Conservation (phyloP, 228 moss, liverwort and hornwort genomes). For the Sphagnum fallax region DNA sequence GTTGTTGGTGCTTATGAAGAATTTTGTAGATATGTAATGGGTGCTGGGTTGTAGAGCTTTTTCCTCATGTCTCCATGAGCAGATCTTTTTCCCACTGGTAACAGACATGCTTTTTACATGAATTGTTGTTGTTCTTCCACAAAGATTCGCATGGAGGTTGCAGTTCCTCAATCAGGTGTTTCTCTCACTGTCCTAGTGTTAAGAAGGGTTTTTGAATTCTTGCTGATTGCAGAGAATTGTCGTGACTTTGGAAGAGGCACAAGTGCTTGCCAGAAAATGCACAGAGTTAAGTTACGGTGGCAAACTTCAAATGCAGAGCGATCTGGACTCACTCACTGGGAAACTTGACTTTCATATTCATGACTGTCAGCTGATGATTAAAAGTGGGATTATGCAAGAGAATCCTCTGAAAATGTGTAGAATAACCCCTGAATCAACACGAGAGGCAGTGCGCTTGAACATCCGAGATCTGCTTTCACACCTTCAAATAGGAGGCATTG, state of each 20-base stretch:
- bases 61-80: too few relatives aligned
- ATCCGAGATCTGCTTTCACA: constrained; percentile 74
- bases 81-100: too few relatives aligned
- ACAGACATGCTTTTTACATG: too few relatives aligned
- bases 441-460: constrained; percentile 83
- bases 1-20: too few relatives aligned
- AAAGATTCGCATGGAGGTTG: background rate
- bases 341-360: constrained; percentile 79
- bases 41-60: too few relatives aligned
- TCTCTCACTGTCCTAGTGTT: too few relatives aligned
- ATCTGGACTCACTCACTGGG: constrained; percentile 71
- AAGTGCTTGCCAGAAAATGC: constrained; percentile 55
- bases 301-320: constrained; percentile 90
- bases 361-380: constrained; percentile 89
- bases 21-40: too few relatives aligned
- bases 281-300: constrained; percentile 79
- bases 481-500: constrained; percentile 82
- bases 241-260: constrained; percentile 66
- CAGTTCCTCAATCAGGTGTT: background rate
- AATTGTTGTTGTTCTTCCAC: too few relatives aligned
- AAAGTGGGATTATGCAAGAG: constrained; percentile 86
- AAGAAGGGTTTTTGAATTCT: too few relatives aligned
- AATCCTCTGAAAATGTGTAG: constrained; percentile 66
- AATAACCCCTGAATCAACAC: constrained; percentile 69
- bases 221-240: constrained; percentile 37